Evolutionary conservation across 192 early-diverging fungal genomes (phyloP), one percentile per base, ranked within the genome.

Genomic region (Paraglomus brasilianum): DNA sequence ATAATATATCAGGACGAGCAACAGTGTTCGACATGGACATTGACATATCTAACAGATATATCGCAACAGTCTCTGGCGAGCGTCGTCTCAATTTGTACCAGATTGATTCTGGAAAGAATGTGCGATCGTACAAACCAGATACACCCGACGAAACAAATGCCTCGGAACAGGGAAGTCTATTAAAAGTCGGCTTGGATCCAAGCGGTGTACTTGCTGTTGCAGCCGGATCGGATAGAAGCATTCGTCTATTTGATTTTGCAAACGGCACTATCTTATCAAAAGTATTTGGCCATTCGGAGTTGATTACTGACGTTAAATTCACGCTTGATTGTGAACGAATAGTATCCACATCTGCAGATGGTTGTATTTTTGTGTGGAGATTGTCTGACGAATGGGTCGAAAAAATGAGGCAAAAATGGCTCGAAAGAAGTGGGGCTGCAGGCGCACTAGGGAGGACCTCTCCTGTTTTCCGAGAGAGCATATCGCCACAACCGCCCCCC

Each of bases 321-420:
- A 81, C 71, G 4, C 64, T 58, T 7, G 79, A 83, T 69, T 75
- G 75, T 44, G 65, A 74, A 30, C 75, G 85, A 9, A 65, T 93
- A 7, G 73, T 91, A 38, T 86, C 87, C 1, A 92, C 91, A 14
- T 83, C 84, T 55, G 85, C 84, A 0, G 91, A 93, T 68, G 91
- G 91, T 8, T 91, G 86, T 24, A 77, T 93, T 11, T 84, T 93
- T 73, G 80, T 93, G 1, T 93, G 92, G 92, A 78, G 77, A 50
- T 53, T 92, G 5, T 76, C 80, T 5, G 70, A 78, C 21, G 80
- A 87, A 10, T 40, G 91, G 5, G 70, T 74, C 15, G 7, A 36
- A 21, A 68, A 68, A 55, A 68, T 68, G 66, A 49, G 41, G 22
- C 48, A 68, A 68, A 68, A 68, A 43, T 68, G 51, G 42, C 17